Evolutionary conservation across 441 rosid genomes (phyloP), one percentile per base, ranked within the genome.

Genomic region (Euphorbia schlechtendalii): DNA sequence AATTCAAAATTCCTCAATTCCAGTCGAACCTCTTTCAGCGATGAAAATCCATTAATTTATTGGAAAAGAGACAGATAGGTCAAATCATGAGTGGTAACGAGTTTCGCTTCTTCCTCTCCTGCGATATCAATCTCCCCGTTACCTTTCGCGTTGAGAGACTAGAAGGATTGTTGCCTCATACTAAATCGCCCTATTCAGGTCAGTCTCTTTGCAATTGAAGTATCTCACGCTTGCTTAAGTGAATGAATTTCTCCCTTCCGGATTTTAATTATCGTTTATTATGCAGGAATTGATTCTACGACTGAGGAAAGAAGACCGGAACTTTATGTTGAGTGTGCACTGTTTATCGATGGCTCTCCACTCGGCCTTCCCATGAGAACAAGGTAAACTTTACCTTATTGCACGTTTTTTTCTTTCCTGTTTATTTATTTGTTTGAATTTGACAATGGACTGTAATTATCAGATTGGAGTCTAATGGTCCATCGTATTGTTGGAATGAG

Each of bases 281-380:
- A 45, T 73, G 71, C 72, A 86, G 96, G 81, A 70, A 64, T 65
- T 72, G 74, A 73, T 69, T 71, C 79, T 24, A 5, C 65, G 5
- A 40, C 81, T 10, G 94, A 91, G 68, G 96, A 87, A 54, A 80
- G 70, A 73, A 78, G 70, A 65, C 82, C 91, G 0, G 98, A 94
- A 83, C 80, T 94, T 40, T 89, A 73, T 61, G 85, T 87, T 14
- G 98, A 94, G 72, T 91, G 98, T 69, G 89, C 89, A 21, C 72
- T 94, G 76, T 87, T 82, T 76, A 88, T 94, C 56, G 98, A 91
- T 70, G 98, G 98, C 60, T 88, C 91, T 65, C 94, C 87, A 1
- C 91, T 91, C 69, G 98, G 99, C 34, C 98, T 86, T 75, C 94
- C 98, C 38, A 83, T 84, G 71, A 83, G 84, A 82, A 89, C 98